phyloP scores from a whole-genome alignment of 73 alveolate genomes.

The Diophrys sp. region DNA sequence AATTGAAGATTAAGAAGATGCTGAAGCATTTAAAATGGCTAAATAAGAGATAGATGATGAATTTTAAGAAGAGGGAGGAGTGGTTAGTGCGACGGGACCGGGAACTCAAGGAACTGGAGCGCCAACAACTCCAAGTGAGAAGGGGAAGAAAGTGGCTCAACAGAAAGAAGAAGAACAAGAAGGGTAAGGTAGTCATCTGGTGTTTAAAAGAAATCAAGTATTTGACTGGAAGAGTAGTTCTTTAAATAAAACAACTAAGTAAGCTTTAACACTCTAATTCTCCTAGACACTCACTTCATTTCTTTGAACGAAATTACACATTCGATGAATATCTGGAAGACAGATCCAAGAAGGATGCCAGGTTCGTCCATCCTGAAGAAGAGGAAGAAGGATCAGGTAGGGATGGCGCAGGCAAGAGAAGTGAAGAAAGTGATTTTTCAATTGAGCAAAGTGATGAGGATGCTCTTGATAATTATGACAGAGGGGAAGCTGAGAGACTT shows the following conservation, averaged over 20 bases:
- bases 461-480: not conserved
- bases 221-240: constrained; percentile 37
- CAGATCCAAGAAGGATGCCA: constrained; percentile 39
- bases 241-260: constrained; percentile 41
- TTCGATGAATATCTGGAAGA: constrained; percentile 49
- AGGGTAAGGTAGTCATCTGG: not conserved
- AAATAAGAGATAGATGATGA: constrained; percentile 25
- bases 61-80: constrained; percentile 13
- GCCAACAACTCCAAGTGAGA: not conserved
- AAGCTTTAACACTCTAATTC: not conserved
- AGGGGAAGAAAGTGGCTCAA: not conserved
- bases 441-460: constrained; percentile 1
- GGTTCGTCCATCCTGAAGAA: constrained; percentile 52
- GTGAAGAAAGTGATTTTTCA: constrained; percentile 8
- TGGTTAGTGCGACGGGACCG: constrained; percentile 2
- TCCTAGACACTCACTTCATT: constrained; percentile 21
- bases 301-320: constrained; percentile 23
- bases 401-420: not conserved
- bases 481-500: not conserved
- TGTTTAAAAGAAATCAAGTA: constrained; percentile 34
- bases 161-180: not conserved
- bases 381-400: constrained; percentile 34
- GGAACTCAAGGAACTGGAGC: not conserved
- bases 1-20: constrained; percentile 18
- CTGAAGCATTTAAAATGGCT: constrained; percentile 6